Percentiles rank a stretch among this genome's conserved stretches.
Conservation (phyloP, 1,284 basidiomycete genomes). For the Pisolithus thermaeus region DNA sequence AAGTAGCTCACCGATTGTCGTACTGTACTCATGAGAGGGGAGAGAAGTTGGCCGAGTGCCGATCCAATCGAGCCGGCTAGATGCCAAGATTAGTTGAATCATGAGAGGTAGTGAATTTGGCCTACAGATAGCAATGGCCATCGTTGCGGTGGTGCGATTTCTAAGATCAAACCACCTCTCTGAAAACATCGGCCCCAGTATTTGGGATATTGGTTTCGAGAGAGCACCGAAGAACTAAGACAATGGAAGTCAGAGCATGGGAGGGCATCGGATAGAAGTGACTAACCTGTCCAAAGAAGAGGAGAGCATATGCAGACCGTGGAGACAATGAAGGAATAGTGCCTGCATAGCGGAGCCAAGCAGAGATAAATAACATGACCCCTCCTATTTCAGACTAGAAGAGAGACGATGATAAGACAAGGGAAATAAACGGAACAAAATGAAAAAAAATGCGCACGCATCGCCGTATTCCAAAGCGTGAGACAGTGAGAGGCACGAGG, state of each 20-base stretch:
- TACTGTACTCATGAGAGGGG: constrained; percentile 51
- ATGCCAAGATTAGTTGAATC: too few relatives aligned
- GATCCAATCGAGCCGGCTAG: constrained; percentile 65
- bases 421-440: neutral
- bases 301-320: constrained; percentile 49
- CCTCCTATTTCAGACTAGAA: constrained; percentile 45
- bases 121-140: constrained; percentile 59
- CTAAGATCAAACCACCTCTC: constrained; percentile 69
- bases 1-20: constrained; percentile 52
- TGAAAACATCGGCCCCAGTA: constrained; percentile 65
- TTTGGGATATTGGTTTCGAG: constrained; percentile 60
- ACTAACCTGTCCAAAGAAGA: constrained; percentile 60
- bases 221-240: constrained; percentile 33
- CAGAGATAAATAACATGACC: constrained; percentile 45
- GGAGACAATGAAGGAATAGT: constrained; percentile 44
- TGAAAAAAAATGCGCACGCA: constrained; percentile 38
- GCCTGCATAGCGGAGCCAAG: constrained; percentile 67
- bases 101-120: neutral
- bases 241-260: constrained; percentile 57
- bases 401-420: neutral
- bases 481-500: constrained; percentile 45
- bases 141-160: constrained; percentile 68
- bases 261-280: constrained; percentile 36
- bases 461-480: constrained; percentile 49
- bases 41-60: constrained; percentile 64